A percentile compares a stretch with the other conserved stretches of the same genome.
Conservation (phyloP, 345 rosid species). For the Murraya koenigii region DNA sequence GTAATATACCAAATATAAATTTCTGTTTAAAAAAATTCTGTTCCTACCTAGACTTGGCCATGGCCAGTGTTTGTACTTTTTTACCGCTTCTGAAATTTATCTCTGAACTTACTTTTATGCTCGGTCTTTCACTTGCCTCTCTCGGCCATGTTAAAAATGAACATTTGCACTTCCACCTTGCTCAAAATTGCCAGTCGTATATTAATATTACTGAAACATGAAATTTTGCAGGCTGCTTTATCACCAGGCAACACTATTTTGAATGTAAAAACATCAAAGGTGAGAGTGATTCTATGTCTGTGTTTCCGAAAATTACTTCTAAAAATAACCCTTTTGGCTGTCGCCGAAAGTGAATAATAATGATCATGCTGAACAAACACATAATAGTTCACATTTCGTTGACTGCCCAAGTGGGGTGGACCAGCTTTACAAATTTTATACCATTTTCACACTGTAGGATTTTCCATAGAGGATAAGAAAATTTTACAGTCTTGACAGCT, state of each 20-base stretch:
- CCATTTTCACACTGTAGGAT: not conserved
- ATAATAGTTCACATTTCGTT: not conserved
- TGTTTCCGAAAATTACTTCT: too few species aligned
- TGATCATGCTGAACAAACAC: not conserved
- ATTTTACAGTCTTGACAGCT: not conserved
- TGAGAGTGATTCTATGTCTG: not conserved
- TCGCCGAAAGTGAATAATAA: not conserved
- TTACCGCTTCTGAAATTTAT: not conserved
- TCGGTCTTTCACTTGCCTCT: not conserved
- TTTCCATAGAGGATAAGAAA: not conserved
- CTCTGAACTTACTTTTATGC: not conserved
- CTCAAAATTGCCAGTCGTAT: not conserved
- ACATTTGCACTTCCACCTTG: not conserved
- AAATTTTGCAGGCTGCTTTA: not conserved
- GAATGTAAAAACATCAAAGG: not conserved
- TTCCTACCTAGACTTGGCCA: not conserved
- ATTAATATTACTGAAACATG: not conserved
- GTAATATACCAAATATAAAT: conserved; percentile 1
- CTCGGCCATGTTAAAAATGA: not conserved
- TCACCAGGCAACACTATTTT: not conserved
- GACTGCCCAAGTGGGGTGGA: not conserved
- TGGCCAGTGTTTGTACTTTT: not conserved
- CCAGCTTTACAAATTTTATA: not conserved
- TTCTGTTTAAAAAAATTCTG: not conserved
- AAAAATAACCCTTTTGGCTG: not conserved